Percentiles rank a stretch among this genome's conserved stretches.
Conservation (phyloP, 768 basidiomycete species). For the Cubamyces lactineus region DNA sequence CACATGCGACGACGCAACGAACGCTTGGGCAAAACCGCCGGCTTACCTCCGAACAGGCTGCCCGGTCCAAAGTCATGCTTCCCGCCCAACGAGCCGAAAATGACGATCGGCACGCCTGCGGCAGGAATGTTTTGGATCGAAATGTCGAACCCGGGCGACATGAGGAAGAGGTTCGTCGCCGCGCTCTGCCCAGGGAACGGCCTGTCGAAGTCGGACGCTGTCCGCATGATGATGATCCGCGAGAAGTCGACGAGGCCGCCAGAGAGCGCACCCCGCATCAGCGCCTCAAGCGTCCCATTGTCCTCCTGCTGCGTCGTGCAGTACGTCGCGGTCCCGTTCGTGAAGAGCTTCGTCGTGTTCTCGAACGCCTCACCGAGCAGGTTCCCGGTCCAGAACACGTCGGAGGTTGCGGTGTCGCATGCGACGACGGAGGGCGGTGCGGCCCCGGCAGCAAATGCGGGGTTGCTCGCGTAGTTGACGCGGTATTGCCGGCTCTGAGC, state of each 20-base stretch:
- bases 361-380: constrained; percentile 42
- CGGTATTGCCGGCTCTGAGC: constrained; percentile 37
- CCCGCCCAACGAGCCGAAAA: constrained; percentile 35
- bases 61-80: constrained; percentile 34
- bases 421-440: constrained; percentile 36
- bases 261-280: constrained; percentile 40
- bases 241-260: constrained; percentile 41
- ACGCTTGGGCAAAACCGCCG: neutral
- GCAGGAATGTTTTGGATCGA: constrained; percentile 42
- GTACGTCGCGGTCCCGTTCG: constrained; percentile 38
- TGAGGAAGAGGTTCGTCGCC: constrained; percentile 36
- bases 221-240: constrained; percentile 43
- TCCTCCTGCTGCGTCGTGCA: constrained; percentile 45
- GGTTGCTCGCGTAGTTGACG: constrained; percentile 29
- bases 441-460: constrained; percentile 37
- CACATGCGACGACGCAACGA: neutral
- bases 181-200: constrained; percentile 28
- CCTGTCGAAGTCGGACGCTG: constrained; percentile 40
- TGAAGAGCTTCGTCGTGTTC: constrained; percentile 41
- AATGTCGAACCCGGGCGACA: constrained; percentile 37
- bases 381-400: constrained; percentile 42
- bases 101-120: constrained; percentile 42
- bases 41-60: constrained; percentile 20
- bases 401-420: constrained; percentile 43
- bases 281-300: constrained; percentile 43